These are phyloP conservation scores for Pseudotulostoma volvatum DNA, from an alignment of 495 filamentous ascomycete genomes.

Conservation along the genomic window DNA sequence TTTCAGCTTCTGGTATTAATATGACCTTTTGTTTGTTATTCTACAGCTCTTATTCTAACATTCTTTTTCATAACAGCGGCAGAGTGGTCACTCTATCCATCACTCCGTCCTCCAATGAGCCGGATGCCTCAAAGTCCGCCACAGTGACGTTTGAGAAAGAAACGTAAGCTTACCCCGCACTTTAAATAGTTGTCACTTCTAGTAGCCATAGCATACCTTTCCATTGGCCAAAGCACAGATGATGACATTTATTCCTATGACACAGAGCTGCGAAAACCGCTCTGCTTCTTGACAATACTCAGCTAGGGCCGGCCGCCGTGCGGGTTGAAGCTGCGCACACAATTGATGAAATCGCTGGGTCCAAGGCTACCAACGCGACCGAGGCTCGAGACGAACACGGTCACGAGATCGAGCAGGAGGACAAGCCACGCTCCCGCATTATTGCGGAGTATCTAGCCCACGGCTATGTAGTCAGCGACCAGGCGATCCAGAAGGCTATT, in stretches of 20 bases:
- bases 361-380: slow-evolving; percentile 28
- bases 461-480: slow-evolving; percentile 76
- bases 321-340: slow-evolving; percentile 52
- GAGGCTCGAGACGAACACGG: slow-evolving; percentile 33
- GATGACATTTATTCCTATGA: too few species aligned
- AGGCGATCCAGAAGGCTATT: slow-evolving; percentile 70
- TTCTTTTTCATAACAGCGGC: slow-evolving; percentile 37
- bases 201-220: too few species aligned
- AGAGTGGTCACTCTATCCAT: slow-evolving; percentile 76
- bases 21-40: background rate
- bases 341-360: slow-evolving; percentile 46
- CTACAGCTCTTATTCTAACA: background rate
- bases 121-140: slow-evolving; percentile 53
- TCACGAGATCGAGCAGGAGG: slow-evolving; percentile 71
- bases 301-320: slow-evolving; percentile 69
- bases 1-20: slow-evolving; percentile 89
- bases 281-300: slow-evolving; percentile 88
- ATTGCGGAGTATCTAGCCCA: slow-evolving; percentile 90
- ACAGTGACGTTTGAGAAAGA: slow-evolving; percentile 92
- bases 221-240: too few species aligned
- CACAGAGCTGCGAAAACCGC: slow-evolving; percentile 76
- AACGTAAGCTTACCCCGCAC: slow-evolving; percentile 39
- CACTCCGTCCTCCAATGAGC: slow-evolving; percentile 42
- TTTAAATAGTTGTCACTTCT: background rate
- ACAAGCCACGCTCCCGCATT: slow-evolving; percentile 87